Percentiles rank a stretch among this genome's conserved stretches.
Evolutionary conservation across 2,329 filamentous ascomycete species (phyloP).

Genomic region (Ascochyta clinopodiicola): DNA sequence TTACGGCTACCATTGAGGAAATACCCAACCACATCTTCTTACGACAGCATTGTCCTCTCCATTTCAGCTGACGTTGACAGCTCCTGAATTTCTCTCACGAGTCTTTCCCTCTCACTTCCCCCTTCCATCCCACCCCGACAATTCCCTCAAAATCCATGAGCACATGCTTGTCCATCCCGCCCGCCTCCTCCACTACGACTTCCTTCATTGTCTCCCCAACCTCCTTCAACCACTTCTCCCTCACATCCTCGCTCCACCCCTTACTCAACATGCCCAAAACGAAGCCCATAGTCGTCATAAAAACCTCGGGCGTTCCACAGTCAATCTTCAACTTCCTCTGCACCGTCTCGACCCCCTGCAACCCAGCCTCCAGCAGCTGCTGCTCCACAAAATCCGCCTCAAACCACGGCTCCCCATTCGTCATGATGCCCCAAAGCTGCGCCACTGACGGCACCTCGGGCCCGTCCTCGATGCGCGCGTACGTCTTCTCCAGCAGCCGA

Average conservation of each 20-base stretch:
- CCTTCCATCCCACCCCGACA: constrained; percentile 26
- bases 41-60: neutral
- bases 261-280: constrained; percentile 22
- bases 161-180: constrained; percentile 19
- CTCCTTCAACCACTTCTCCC: constrained; percentile 14
- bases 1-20: constrained; percentile 13
- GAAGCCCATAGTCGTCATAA: constrained; percentile 26
- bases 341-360: constrained; percentile 21
- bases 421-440: constrained; percentile 17
- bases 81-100: no score
- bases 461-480: constrained; percentile 7
- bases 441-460: constrained; percentile 11
- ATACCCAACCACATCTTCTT: constrained; percentile 17
- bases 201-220: constrained; percentile 18
- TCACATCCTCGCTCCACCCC: constrained; percentile 27
- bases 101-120: neutral
- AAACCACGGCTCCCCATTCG: constrained; percentile 20
- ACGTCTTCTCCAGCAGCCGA: constrained; percentile 8
- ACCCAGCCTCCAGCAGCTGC: constrained; percentile 24
- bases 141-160: constrained; percentile 24
- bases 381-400: constrained; percentile 13
- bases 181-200: constrained; percentile 15
- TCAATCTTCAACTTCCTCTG: constrained; percentile 8
- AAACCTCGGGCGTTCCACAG: constrained; percentile 24
- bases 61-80: neutral